Base-by-base conservation (phyloP, 2,329 filamentous ascomycete species). In the Dactylellina parvicollis region DNA sequence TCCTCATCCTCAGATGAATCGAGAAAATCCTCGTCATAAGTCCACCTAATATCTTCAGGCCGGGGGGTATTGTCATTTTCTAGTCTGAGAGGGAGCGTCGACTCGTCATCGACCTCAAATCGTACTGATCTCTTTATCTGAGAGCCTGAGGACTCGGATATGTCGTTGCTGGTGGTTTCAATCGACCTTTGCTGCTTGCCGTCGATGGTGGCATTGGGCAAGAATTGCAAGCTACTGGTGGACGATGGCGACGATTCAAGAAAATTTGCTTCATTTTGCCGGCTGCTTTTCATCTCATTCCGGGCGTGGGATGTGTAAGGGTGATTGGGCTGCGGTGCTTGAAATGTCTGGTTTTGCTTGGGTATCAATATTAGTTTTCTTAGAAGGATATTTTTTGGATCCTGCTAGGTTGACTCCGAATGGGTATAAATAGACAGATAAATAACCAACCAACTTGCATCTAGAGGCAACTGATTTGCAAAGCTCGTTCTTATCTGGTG, bases 11-110 rank as follows among this genome's bases (percentile, higher is more conserved):
- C 76, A 20, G 77, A 76, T 40, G 75, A 77, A 12, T 75, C 74
- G 78, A 88, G 79, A 76, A 87, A 89, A 78, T 90, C 87, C 75
- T 89, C 87, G 40, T 87, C 86, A 28, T 89, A 85, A 3, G 85
- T 78, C 83, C 80, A 87, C 55, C 60, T 75, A 67, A 28, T 75
- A 81, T 81, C 73, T 78, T 77, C 60, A 79, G 79, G 24, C 77
- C 77, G 42, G 28, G 24, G 32, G 10, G n/a, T 26, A 12, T 79
- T 42, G 12, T 22, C 36, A 18, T 28, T 36, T 2, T 16, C 54
- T 26, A 26, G 8, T 2, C 38, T 14, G n/a, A n/a, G n/a, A 9
- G 36, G 22, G 3, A 30, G 8, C 2, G 30, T 36, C 10, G 38
- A 22, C 47, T 60, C 57, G 18, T 72, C 52, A 8, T 59, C 52